Evolutionary conservation across 2,329 filamentous ascomycete genomes (phyloP), one percentile per base, ranked within the genome.

Genomic region (Aspergillus neoniger): DNA sequence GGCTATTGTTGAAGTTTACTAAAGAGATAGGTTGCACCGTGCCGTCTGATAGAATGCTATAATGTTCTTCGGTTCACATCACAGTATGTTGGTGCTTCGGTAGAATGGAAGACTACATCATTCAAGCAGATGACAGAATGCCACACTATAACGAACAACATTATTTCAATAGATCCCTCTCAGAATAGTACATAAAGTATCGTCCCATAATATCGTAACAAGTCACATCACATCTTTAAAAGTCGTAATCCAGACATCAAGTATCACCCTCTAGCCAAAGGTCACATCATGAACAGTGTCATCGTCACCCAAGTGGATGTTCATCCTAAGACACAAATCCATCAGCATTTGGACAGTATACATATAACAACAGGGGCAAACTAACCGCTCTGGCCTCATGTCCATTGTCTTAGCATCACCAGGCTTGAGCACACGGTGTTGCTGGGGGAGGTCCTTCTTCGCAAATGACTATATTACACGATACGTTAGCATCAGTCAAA

Each of bases 201-300:
- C 43, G 47, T 28, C 15, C 12, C 38, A 49, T 12, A 17, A 21
- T 41, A 23, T 44, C 52, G 44, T 51, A 32, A 48, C 9, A 43
- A 51, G 12, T 17, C 5, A 23, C 44, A 4, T 28, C 41, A 21
- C 32, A 32, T 51, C 36, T 36, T 30, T 12, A 36, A 14, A 36
- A 36, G 10, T 12, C 5, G 17, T 25, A 4, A 55, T 14, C 3
- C 47, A 44, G 57, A 5, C 15, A 41, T 23, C 5, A 39, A 15
- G 50, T 49, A 39, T 39, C 30, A 25, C 44, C 9, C 21, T 44
- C 66, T 69, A 79, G 43, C 74, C 75, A 60, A 74, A 79, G 28
- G 70, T 77, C 17, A 82, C 79, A 65, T 81, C 67, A 17, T 72
- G 76, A 2, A 82, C 78, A 4, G 73, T 77, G 1, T 77, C 79